A percentile compares a stretch with the other conserved stretches of the same genome.
Evolutionary conservation across 768 basidiomycete genomes (phyloP).

Genomic region (Hypsizygus marmoreus): DNA sequence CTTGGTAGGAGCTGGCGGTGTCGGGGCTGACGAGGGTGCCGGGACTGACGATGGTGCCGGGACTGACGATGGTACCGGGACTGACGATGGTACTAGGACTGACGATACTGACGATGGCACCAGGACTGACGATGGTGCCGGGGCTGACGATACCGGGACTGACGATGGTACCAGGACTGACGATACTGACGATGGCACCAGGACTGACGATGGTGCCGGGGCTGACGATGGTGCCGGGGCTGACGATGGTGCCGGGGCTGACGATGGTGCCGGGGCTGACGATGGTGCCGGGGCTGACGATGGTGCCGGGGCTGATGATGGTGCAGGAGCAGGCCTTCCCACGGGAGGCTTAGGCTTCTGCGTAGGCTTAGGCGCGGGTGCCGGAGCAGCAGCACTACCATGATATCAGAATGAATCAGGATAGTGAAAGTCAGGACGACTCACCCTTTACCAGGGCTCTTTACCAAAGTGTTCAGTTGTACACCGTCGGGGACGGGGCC

Average conservation of each 20-base stretch:
- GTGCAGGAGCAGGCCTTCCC: neutral
- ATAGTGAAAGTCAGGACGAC: neutral
- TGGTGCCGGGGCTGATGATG: neutral
- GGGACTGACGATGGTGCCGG: neutral
- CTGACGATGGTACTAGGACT: too few relatives aligned
- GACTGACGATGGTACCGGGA: too few relatives aligned
- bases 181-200: neutral
- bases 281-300: neutral
- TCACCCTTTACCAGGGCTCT: conserved; percentile 30
- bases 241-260: neutral
- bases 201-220: neutral
- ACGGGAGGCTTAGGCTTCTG: neutral
- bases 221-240: neutral
- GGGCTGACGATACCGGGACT: neutral
- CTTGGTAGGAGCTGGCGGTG: neutral
- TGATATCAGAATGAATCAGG: neutral
- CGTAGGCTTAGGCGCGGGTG: conserved; percentile 1
- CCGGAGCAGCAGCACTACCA: neutral
- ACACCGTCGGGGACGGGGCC: conserved; percentile 48
- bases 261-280: neutral
- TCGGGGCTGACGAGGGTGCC: neutral
- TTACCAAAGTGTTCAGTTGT: conserved; percentile 40
- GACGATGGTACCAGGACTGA: neutral
- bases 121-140: neutral
- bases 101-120: too few relatives aligned